Conservation (phyloP, 331 rosid genomes). For the Prunus yedoensis region DNA sequence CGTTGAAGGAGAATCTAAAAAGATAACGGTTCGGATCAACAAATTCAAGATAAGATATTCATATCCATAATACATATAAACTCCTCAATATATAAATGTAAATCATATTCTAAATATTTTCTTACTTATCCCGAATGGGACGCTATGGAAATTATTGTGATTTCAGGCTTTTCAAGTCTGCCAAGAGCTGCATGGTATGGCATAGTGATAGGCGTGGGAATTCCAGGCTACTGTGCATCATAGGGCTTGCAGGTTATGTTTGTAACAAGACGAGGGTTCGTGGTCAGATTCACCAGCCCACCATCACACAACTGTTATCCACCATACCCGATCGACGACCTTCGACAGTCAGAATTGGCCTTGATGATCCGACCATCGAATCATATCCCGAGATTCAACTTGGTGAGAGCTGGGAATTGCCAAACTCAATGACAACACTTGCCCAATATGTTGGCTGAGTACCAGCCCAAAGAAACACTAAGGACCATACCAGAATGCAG, state of each 20-base stretch:
- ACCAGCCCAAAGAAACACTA: slow-evolving; percentile 22
- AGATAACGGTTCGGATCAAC: too few relatives aligned
- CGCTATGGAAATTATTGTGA: background rate
- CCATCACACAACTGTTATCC: background rate
- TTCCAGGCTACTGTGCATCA: slow-evolving; percentile 41
- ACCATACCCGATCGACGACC: background rate
- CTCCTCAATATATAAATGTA: too few relatives aligned
- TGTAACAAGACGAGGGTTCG: background rate
- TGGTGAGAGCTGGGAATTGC: slow-evolving; percentile 48
- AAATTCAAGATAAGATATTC: too few relatives aligned
- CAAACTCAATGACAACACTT: slow-evolving; percentile 37
- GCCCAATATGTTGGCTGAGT: slow-evolving; percentile 39
- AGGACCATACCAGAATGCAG: slow-evolving; percentile 35
- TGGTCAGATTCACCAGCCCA: background rate
- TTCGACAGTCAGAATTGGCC: slow-evolving; percentile 19
- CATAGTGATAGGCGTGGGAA: slow-evolving; percentile 38
- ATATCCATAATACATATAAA: too few relatives aligned
- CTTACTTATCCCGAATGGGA: too few relatives aligned
- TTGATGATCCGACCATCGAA: slow-evolving; percentile 50
- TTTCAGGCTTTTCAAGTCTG: background rate
- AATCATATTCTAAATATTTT: too few relatives aligned
- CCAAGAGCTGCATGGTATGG: slow-evolving; percentile 42
- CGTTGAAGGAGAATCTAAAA: too few relatives aligned
- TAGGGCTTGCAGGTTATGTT: background rate
- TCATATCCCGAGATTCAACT: slow-evolving; percentile 45